These are phyloP conservation scores for Blumeria hordei DNA, from an alignment of 2,329 filamentous ascomycete species.

Conservation along the genomic window DNA sequence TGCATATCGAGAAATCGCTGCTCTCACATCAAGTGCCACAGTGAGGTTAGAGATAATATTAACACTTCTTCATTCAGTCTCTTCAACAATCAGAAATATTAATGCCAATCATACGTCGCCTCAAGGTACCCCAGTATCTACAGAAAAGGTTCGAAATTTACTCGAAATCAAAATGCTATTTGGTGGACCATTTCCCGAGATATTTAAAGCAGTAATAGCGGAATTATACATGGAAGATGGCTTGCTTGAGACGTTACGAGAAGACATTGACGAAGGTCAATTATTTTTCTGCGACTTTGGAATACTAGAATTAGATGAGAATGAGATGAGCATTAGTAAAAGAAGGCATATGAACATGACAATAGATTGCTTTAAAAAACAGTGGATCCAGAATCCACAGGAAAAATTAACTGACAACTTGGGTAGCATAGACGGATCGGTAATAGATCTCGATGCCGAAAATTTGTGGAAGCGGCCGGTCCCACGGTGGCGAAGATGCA, in stretches of 20 bases:
- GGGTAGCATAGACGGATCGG: neutral
- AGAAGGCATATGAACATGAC: constrained; percentile 7
- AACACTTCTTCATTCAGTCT: constrained; percentile 11
- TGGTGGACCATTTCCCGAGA: constrained; percentile 12
- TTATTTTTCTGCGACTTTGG: constrained; percentile 15
- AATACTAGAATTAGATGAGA: constrained; percentile 14
- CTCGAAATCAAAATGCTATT: constrained; percentile 15
- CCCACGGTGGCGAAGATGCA: constrained; percentile 14
- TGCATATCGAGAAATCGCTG: constrained; percentile 14
- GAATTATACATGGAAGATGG: constrained; percentile 11
- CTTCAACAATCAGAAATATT: constrained; percentile 9
- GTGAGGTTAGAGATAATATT: constrained; percentile 13
- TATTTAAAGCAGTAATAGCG: constrained; percentile 13
- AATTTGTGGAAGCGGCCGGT: constrained; percentile 2
- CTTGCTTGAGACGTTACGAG: constrained; percentile 8
- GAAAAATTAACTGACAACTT: constrained; percentile 1
- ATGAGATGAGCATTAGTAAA: constrained; percentile 6
- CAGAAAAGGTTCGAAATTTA: constrained; percentile 10
- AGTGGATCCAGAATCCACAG: constrained; percentile 10
- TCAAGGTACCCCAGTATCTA: constrained; percentile 5
- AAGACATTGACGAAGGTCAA: constrained; percentile 15
- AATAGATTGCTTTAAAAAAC: constrained; percentile 14
- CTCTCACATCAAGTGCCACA: constrained; percentile 10
- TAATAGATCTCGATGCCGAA: neutral
- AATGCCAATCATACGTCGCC: constrained; percentile 8